Evolutionary conservation across 106 monocot genomes (phyloP).

Genomic region (Allium cepa): DNA sequence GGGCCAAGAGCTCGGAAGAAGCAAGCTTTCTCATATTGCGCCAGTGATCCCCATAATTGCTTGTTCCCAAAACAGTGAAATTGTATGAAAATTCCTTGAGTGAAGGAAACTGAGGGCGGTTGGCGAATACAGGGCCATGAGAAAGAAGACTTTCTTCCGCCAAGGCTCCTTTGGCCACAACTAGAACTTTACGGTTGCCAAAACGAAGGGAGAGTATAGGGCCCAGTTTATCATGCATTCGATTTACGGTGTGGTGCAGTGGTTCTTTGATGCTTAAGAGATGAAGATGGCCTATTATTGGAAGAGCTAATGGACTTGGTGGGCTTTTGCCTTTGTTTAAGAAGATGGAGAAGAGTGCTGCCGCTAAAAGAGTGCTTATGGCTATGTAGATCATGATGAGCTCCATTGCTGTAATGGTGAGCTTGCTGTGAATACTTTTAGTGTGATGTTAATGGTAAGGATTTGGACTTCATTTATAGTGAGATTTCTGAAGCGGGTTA

Average conservation of each 20-base stretch:
- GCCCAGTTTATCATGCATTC: slow-evolving; percentile 21
- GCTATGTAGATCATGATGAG: too few species aligned
- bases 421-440: too few species aligned
- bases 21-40: slow-evolving; percentile 49
- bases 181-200: slow-evolving; percentile 46
- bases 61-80: slow-evolving; percentile 22
- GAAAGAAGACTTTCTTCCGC: slow-evolving; percentile 38
- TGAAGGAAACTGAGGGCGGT: slow-evolving; percentile 31
- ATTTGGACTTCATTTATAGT: too few species aligned
- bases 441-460: too few species aligned
- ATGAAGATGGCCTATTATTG: slow-evolving; percentile 16
- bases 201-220: slow-evolving; percentile 41
- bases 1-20: slow-evolving; percentile 34
- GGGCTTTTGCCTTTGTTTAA: not conserved
- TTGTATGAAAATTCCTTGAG: slow-evolving; percentile 19
- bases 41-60: slow-evolving; percentile 48
- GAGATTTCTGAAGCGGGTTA: too few species aligned
- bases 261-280: slow-evolving; percentile 6
- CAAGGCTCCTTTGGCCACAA: slow-evolving; percentile 28
- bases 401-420: too few species aligned
- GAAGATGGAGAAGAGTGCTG: not conserved
- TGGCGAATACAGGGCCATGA: slow-evolving; percentile 47
- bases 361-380: too few species aligned
- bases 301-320: slow-evolving; percentile 16
- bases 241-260: slow-evolving; percentile 13